Evolutionary conservation across 768 basidiomycete species (phyloP).

Genomic region (Lyophyllum atratum): DNA sequence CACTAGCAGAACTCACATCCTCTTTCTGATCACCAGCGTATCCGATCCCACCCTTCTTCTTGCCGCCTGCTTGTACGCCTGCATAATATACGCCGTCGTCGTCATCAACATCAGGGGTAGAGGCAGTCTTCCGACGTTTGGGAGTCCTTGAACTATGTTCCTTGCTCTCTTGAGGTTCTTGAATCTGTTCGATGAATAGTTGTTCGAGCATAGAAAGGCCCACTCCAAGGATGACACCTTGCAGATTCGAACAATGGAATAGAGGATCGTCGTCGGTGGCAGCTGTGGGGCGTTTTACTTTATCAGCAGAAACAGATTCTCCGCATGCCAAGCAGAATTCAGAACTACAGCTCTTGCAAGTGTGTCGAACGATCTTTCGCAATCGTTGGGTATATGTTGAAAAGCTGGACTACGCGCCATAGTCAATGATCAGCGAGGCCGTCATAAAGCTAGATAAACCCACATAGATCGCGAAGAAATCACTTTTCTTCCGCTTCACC

Average conservation of each 20-base stretch:
- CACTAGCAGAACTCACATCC: conserved; percentile 62
- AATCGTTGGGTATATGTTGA: conserved; percentile 68
- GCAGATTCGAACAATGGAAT: conserved; percentile 88
- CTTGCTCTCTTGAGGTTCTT: conserved; percentile 32
- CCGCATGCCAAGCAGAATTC: conserved; percentile 79
- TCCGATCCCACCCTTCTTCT: conserved; percentile 78
- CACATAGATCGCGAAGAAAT: conserved; percentile 86
- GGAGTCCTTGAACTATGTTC: conserved; percentile 38
- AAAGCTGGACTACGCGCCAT: conserved; percentile 63
- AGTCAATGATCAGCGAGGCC: conserved; percentile 14
- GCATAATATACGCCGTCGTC: conserved; percentile 55
- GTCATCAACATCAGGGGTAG: conserved; percentile 38
- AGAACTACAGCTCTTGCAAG: conserved; percentile 62
- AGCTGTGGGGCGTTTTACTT: conserved; percentile 43
- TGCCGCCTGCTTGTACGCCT: conserved; percentile 49
- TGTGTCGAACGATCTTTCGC: conserved; percentile 53
- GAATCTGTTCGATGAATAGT: conserved; percentile 58
- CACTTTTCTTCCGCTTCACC: conserved; percentile 61
- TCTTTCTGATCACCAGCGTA: conserved; percentile 85
- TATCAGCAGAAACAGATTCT: conserved; percentile 54
- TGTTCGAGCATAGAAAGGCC: conserved; percentile 87
- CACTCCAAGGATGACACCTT: conserved; percentile 90
- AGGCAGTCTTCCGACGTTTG: conserved; percentile 49
- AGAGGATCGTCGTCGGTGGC: conserved; percentile 55
- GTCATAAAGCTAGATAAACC: conserved; percentile 31